These are phyloP conservation scores for Trypanosoma boissoni DNA, from an alignment of 208 protist species.

Conservation along the genomic window DNA sequence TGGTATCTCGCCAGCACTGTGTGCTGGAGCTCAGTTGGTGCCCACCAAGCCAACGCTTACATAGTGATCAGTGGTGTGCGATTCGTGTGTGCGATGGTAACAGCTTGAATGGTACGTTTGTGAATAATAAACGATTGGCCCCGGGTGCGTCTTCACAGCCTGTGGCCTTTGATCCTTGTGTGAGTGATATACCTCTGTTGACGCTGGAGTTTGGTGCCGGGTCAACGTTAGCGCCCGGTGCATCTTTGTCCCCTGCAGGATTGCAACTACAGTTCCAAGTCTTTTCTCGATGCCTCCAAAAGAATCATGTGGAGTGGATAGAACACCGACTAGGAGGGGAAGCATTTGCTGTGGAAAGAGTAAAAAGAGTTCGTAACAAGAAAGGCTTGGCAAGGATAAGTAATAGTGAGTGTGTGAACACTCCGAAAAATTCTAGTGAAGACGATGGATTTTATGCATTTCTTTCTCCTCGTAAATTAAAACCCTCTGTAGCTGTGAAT, in stretches of 20 bases:
- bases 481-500: no score
- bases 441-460: no score
- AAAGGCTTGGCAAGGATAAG: no score
- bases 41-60: neutral
- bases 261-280: constrained; percentile 34
- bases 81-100: constrained; percentile 26
- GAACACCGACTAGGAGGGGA: neutral
- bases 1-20: constrained; percentile 39
- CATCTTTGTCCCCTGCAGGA: constrained; percentile 17
- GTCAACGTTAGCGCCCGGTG: constrained; percentile 15
- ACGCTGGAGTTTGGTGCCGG: constrained; percentile 37
- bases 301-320: neutral
- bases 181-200: constrained; percentile 20
- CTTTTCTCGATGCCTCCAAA: constrained; percentile 21
- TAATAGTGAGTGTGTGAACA: no score
- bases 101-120: constrained; percentile 43
- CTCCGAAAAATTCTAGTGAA: no score
- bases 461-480: no score
- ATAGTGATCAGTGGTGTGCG: constrained; percentile 21
- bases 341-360: neutral
- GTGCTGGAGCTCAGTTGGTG: constrained; percentile 22
- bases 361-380: no score
- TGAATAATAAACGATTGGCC: constrained; percentile 24
- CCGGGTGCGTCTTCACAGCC: constrained; percentile 11
- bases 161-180: constrained; percentile 17